Percentiles rank a stretch among this genome's conserved stretches.
These are phyloP conservation scores for Epichloe sibirici DNA, from an alignment of 2,329 filamentous ascomycete genomes.

Conservation along the genomic window DNA sequence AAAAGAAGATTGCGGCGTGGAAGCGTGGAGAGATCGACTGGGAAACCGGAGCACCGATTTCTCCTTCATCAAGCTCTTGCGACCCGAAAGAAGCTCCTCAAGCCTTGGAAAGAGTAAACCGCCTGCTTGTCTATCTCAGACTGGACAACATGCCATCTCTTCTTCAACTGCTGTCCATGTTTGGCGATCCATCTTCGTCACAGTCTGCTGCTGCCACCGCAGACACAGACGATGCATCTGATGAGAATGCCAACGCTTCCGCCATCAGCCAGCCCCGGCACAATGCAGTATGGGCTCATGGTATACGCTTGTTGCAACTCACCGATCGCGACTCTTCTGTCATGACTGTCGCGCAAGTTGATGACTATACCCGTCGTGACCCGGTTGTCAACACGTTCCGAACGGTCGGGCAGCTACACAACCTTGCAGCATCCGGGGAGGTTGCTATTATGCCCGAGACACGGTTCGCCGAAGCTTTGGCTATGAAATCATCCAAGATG, in stretches of 20 bases:
- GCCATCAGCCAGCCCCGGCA: neutral
- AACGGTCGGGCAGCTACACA: conserved; percentile 74
- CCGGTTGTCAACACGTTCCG: conserved; percentile 87
- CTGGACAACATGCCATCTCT: conserved; percentile 74
- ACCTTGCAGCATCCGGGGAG: conserved; percentile 69
- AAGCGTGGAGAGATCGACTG: conserved; percentile 84
- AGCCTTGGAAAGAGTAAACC: conserved; percentile 32
- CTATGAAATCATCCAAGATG: conserved; percentile 56
- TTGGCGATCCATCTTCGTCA: conserved; percentile 38
- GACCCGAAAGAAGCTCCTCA: conserved; percentile 2
- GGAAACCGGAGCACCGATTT: conserved; percentile 31
- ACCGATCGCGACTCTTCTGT: conserved; percentile 90
- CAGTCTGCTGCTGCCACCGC: neutral
- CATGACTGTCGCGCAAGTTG: conserved; percentile 80
- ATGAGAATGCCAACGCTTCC: conserved; percentile 8
- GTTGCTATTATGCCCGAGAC: conserved; percentile 68
- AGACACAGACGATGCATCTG: conserved; percentile 4
- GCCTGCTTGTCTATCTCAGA: conserved; percentile 68
- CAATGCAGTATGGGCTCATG: conserved; percentile 55
- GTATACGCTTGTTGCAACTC: conserved; percentile 73
- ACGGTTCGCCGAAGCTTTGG: conserved; percentile 68
- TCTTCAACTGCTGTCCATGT: conserved; percentile 69
- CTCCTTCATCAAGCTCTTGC: conserved; percentile 7
- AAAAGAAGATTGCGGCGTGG: conserved; percentile 40
- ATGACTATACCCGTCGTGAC: conserved; percentile 61